Evolutionary conservation across 2,329 filamentous ascomycete genomes (phyloP), one percentile per base, ranked within the genome.

Genomic region (Myotisia sp.): DNA sequence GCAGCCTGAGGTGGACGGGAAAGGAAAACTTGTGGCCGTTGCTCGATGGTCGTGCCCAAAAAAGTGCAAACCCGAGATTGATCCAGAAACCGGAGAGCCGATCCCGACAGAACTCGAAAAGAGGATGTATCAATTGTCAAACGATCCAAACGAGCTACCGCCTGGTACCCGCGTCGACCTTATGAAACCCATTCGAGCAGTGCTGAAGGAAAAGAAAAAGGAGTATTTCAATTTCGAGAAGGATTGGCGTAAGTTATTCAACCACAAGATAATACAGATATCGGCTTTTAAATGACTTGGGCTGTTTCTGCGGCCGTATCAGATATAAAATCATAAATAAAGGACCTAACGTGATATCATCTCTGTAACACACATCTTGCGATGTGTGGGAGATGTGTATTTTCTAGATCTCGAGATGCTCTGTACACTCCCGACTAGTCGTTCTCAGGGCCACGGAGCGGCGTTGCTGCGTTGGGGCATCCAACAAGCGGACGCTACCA

Each of bases 141-240:
- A 33, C 5, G 29, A 32, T 20, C 29, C 29, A 9, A 13, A 24
- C 18, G 18, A 30, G 14, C 32, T 34, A 9, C 36, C 36, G 3
- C 4, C 26, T 4, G 32, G 36, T 13, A 14, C n/a, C 12, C 9
- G 12, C 10, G 18, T 28, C 5, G 27, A 36, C 22, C 10, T 38
- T 8, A 20, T 20, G 6, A 26, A 3, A 20, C 20, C 26, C 18
- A 19, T 38, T 28, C 24, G 19, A 14, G 10, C 5, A 6, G 9
- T n/a, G 19, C 20, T 30, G 14, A 8, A 4, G 23, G 32, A 22
- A 4, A 22, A 18, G 10, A 20, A 24, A 27, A 13, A 24, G 10
- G 35, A 36, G 16, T 38, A 31, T 26, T 29, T 38, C 17, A 26
- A 38, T 21, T 31, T 35, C 12, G 32, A 31, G 9, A 38, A 21